A percentile compares a stretch with the other conserved stretches of the same genome.
These are phyloP conservation scores for Calendula officinalis DNA, from an alignment of 129 eudicot species.

Conservation along the genomic window DNA sequence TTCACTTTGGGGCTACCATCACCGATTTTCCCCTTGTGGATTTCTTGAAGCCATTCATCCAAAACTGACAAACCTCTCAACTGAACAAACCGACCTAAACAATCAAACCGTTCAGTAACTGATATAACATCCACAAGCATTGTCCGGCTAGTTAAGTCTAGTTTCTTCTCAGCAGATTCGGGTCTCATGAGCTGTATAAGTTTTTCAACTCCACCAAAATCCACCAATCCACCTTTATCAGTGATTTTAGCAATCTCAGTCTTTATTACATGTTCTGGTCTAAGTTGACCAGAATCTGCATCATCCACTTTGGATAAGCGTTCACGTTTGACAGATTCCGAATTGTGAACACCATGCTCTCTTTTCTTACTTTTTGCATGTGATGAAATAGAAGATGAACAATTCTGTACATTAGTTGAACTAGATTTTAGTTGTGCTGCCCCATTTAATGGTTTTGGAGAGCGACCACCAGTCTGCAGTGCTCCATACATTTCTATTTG, in stretches of 20 bases:
- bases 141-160: constrained; percentile 46
- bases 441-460: constrained; percentile 61
- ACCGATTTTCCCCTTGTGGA: constrained; percentile 71
- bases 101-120: constrained; percentile 58
- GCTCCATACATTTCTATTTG: constrained; percentile 64
- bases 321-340: constrained; percentile 51
- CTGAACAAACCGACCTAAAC: constrained; percentile 57
- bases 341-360: constrained; percentile 56
- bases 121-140: constrained; percentile 78
- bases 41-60: constrained; percentile 93
- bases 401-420: constrained; percentile 67
- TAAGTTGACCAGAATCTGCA: constrained; percentile 50
- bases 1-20: constrained; percentile 55
- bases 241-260: constrained; percentile 72
- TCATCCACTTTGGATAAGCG: constrained; percentile 60
- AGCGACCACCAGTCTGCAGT: constrained; percentile 73
- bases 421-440: constrained; percentile 60
- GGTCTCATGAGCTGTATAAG: constrained; percentile 64
- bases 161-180: constrained; percentile 42
- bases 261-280: constrained; percentile 53
- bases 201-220: constrained; percentile 53
- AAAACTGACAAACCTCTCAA: constrained; percentile 53
- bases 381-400: constrained; percentile 52
- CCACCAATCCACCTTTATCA: constrained; percentile 70
- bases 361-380: constrained; percentile 74